A percentile compares a stretch with the other conserved stretches of the same genome.
These are phyloP conservation scores for Senna siamea DNA, from an alignment of 306 rosid species.

Conservation along the genomic window DNA sequence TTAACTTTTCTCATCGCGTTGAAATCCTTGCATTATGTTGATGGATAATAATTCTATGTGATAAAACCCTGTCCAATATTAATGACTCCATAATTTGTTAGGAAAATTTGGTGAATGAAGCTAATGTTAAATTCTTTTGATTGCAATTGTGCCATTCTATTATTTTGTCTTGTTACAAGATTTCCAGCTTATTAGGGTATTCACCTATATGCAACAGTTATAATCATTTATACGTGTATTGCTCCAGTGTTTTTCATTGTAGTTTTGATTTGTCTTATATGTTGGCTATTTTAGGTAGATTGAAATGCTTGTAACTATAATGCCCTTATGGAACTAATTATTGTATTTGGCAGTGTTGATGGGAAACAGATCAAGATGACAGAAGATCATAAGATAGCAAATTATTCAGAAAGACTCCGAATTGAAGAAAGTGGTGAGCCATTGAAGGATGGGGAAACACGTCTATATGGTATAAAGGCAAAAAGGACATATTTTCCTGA, in stretches of 20 bases:
- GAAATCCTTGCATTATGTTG: constrained; percentile 13
- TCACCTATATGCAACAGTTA: constrained; percentile 17
- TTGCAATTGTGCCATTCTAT: constrained; percentile 29
- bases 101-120: constrained; percentile 22
- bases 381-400: constrained; percentile 82
- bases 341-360: constrained; percentile 63
- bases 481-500: constrained; percentile 17
- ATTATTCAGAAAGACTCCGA: constrained; percentile 73
- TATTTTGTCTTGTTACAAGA: constrained; percentile 23
- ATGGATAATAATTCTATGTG: constrained; percentile 7
- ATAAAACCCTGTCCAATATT: background rate
- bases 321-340: constrained; percentile 17
- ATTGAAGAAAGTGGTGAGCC: constrained; percentile 83
- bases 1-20: constrained; percentile 20
- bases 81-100: constrained; percentile 22
- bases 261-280: background rate
- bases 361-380: constrained; percentile 83
- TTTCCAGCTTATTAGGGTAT: no score
- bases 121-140: constrained; percentile 7
- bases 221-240: constrained; percentile 7
- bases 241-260: constrained; percentile 4
- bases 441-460: constrained; percentile 86
- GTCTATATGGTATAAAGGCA: constrained; percentile 70
- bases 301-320: constrained; percentile 20
- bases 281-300: constrained; percentile 12